Base-by-base conservation (phyloP, 2,329 filamentous ascomycete genomes). In the Penicillium concentricum region DNA sequence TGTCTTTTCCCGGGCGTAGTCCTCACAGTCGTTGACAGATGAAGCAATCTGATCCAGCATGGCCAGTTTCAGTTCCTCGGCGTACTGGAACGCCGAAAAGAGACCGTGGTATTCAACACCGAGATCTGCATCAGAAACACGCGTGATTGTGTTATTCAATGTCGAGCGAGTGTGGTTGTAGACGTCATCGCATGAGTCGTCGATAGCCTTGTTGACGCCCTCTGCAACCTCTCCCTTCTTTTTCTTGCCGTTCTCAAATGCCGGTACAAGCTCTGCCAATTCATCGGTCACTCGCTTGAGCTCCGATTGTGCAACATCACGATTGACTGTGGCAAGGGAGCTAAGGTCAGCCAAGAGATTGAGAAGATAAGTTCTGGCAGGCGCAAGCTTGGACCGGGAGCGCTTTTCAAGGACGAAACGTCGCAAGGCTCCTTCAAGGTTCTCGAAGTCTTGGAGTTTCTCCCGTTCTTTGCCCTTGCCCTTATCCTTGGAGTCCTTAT, bases 391-490 rank as follows among this genome's bases (percentile, higher is more conserved):
- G 9, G 94, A 97, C 30, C 92, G 86, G 46, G 94, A 92, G 54
- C 94, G 86, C 80, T 97, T 97, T 72, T 99, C 94, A 26, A 99
- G 82, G 8, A 99, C 94, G 66, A 99, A 99, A 43, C 92, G 87
- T 57, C 94, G 85, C 37, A 99, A 76, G 4, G 94, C 94, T 63
- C 90, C 86, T 74, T 99, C 94, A 5, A 99, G 82, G 51, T 88
- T 87, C 69, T 93, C 89, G 70, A 99, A 99, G 68, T 97, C 92
- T 57, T 88, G 85, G 12, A 92, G 81, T 75, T 95, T 95, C 69
- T 96, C 91, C 69, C 88, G 95, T 69, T 96, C 92, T 68, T 90
- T 88, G 54, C 91, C 90, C 71, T 96, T 96, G 55, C 89, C 90
- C 70, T 96, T 96, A 45, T 85, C 87, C 68, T 88, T 89, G 6